Base-by-base conservation (phyloP, 805 yeast genomes). In the Yarrowia yakushimensis region DNA sequence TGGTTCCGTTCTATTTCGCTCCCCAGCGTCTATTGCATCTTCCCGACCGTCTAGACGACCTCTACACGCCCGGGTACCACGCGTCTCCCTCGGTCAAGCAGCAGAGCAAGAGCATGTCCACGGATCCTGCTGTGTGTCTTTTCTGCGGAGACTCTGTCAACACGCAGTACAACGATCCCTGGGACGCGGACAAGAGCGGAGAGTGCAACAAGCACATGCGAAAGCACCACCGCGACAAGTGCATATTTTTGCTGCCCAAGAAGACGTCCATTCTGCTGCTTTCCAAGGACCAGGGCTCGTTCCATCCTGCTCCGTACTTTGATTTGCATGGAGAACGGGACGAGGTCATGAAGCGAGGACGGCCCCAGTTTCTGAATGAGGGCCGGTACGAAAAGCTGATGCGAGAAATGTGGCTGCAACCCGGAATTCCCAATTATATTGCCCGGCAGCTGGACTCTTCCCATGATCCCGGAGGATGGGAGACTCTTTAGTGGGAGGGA, bases 381-480 rank as follows among this genome's bases (percentile, higher is more conserved):
- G 74, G 75, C 3, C 78, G 89, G 60, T 93, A 90, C 69, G 84
- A 85, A 22, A 83, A 85, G 42, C 79, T 92, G 63, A 81, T 81
- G 18, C 79, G 85, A 60, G 81, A 80, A 33, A 76, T 90, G 43
- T 87, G 97, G 92, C 77, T 92, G 18, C 86, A 83, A 63, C 92
- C 90, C 69, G 88, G 88, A 69, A 77, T 90, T 2, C 86, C 90
- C 4, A 90, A 89, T 67, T 78, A 80, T 46, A 85, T 92, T 33
- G 91, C 90, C 1, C 79, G 98, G 66, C 85, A 85, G 66, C 79
- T 93, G 15, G 98, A 93, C 68, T 84, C 86, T 39, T 82, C 81
- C 8, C 74, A 86, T 33, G 98, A 93, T 72, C 83, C 87, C 37
- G 99, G 99, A 9, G 99, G 99, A 0, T 93, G 99, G 99, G 94